These are phyloP conservation scores for Neurospora sublineolata DNA, from an alignment of 495 filamentous ascomycete species.

Conservation along the genomic window DNA sequence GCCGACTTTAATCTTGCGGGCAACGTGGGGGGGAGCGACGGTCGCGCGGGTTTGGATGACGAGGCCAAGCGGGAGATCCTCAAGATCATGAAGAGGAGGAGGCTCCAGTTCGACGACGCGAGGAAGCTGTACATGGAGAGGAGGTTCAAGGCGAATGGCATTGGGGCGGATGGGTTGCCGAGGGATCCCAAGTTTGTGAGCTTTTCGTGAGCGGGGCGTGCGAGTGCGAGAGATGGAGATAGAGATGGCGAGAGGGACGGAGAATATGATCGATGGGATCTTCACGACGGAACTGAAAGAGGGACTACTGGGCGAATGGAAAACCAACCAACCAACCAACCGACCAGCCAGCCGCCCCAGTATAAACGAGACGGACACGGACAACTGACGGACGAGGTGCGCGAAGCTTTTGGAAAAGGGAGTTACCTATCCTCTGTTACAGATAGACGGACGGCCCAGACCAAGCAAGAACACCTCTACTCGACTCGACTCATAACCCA, in stretches of 20 bases:
- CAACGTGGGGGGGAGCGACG: constrained; percentile 70
- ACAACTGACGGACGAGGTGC: background rate
- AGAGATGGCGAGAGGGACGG: background rate
- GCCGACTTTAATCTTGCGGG: constrained; percentile 65
- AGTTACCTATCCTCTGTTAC: background rate
- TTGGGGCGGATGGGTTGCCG: constrained; percentile 77
- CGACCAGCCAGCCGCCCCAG: background rate
- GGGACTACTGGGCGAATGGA: background rate
- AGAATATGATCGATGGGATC: background rate
- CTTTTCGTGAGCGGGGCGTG: constrained; percentile 50
- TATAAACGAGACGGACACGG: background rate
- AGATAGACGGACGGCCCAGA: background rate
- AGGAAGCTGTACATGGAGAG: constrained; percentile 73
- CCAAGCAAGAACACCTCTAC: background rate
- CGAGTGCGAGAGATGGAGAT: background rate
- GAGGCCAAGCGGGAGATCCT: constrained; percentile 67
- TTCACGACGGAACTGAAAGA: background rate
- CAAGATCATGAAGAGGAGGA: constrained; percentile 70
- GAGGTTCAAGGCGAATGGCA: constrained; percentile 72
- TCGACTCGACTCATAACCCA: background rate
- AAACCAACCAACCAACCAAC: background rate
- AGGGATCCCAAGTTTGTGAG: constrained; percentile 91
- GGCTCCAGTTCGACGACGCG: constrained; percentile 83
- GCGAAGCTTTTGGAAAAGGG: background rate
- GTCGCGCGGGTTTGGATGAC: constrained; percentile 67